These are phyloP conservation scores for Epipyxis sp. DNA, from an alignment of 108 stramenopile genomes.

Conservation along the genomic window DNA sequence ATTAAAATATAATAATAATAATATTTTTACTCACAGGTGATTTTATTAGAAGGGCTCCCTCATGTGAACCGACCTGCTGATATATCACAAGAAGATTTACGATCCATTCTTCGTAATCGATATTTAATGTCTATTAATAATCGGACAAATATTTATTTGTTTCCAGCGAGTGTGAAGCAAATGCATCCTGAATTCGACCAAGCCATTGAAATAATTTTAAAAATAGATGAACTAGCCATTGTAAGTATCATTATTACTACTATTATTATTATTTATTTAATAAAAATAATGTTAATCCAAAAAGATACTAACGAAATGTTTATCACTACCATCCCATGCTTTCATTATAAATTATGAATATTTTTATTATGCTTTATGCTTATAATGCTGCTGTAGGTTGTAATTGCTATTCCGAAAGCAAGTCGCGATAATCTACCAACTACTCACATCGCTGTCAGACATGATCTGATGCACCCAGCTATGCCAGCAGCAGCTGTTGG, in stretches of 20 bases:
- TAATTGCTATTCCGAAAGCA: not conserved
- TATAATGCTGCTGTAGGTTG: too few relatives aligned
- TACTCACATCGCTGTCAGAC: conserved; percentile 8
- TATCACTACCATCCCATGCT: too few relatives aligned
- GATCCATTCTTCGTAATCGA: not conserved
- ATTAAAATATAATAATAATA: not conserved
- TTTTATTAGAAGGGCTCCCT: conserved; percentile 5
- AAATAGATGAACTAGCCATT: conserved; percentile 3
- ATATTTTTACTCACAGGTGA: not conserved
- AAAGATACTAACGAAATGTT: too few relatives aligned
- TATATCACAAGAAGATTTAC: not conserved
- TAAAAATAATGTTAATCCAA: too few relatives aligned
- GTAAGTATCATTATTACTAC: too few relatives aligned
- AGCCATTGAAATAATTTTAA: conserved; percentile 4
- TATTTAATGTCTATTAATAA: not conserved
- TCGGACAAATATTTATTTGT: conserved; percentile 23
- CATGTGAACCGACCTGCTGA: not conserved
- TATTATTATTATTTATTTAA: too few relatives aligned
- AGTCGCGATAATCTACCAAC: conserved; percentile 18
- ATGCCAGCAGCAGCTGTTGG: conserved; percentile 11
- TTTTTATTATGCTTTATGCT: too few relatives aligned
- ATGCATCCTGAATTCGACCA: conserved; percentile 24
- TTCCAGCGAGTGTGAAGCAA: conserved; percentile 17
- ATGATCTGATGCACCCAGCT: conserved; percentile 27
- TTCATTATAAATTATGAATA: too few relatives aligned